Evolutionary conservation across 1,139 yeast species (phyloP), one percentile per base, ranked within the genome.

Genomic region (Blastobotrys serpentis): DNA sequence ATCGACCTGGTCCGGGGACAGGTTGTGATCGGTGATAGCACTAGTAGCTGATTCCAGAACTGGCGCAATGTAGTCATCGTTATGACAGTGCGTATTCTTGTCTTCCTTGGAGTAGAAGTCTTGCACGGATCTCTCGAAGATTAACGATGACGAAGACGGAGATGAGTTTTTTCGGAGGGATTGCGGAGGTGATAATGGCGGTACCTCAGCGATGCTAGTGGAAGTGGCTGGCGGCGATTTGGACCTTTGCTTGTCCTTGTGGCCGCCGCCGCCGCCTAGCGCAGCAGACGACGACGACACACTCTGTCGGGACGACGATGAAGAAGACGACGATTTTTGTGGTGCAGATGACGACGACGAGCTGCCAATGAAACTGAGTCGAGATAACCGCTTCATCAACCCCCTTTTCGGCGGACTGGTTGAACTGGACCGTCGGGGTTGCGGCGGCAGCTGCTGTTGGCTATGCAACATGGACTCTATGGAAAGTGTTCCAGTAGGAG

Each of bases 1-100:
- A 55, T 86, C 92, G 18, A 85, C 79, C 51, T 79, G 77, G 58
- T 82, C 84, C 54, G 84, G 73, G 59, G 82, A 78, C 11, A 84
- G 72, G 46, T 72, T 67, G 39, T 76, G 70, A 57, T 80, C 82
- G 38, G 76, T 75, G 45, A 86, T 73, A 32, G 84, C 75, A 42
- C 80, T 75, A 2, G 92, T 79, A 21, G 90, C 77, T 7, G 90
- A 90, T 61, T 86, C 95, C 61, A 88, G 72, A 7, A 89, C 89
- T 1, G 96, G 89, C 1, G 95, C 89, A 44, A 86, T 85, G 57
- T 73, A 80, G 65, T 86, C 88, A 62, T 86, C 85, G 39, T 71
- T 64, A n/a, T 78, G 72, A 55, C 75, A 72, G 55, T 78, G 82
- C 19, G 75, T 34, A 3, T 56, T 56, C 25, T 52, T 51, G 19